Percentiles rank a stretch among this genome's conserved stretches.
Conservation (phyloP, 208 protist species). For the Acanthamoeba castellanii region DNA sequence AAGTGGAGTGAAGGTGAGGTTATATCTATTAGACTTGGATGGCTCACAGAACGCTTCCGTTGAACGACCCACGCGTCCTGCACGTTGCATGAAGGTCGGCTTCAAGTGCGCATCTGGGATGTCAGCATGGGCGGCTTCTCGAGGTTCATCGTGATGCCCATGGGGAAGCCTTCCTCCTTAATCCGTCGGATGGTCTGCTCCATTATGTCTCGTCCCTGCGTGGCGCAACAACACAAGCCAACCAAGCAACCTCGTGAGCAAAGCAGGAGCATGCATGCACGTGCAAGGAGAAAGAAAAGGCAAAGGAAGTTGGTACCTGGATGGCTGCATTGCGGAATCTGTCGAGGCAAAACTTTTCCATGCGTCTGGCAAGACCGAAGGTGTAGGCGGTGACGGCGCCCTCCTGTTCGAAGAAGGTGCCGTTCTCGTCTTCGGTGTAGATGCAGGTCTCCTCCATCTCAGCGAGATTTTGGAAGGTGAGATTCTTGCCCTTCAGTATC, state of each 20-base stretch:
- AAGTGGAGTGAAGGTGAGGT: neutral
- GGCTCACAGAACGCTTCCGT: constrained; percentile 42
- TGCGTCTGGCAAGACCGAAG: constrained; percentile 76
- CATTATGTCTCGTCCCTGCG: constrained; percentile 77
- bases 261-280: neutral
- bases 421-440: constrained; percentile 72
- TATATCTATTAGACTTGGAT: neutral
- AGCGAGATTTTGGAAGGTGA: constrained; percentile 77
- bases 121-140: neutral
- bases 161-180: constrained; percentile 44
- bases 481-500: constrained; percentile 74
- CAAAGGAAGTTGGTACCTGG: neutral
- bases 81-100: neutral
- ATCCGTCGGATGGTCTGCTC: constrained; percentile 44
- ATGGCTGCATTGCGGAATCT: constrained; percentile 28
- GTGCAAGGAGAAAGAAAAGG: neutral
- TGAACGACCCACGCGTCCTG: constrained; percentile 4
- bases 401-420: constrained; percentile 78
- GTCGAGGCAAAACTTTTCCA: constrained; percentile 77
- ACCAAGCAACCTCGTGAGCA: neutral
- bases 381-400: constrained; percentile 73
- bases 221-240: neutral
- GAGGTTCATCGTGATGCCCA: constrained; percentile 22
- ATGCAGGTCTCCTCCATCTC: constrained; percentile 79
- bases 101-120: neutral